Evolutionary conservation across 192 early-diverging fungal genomes (phyloP).

Genomic region (Lobosporangium transversale): DNA sequence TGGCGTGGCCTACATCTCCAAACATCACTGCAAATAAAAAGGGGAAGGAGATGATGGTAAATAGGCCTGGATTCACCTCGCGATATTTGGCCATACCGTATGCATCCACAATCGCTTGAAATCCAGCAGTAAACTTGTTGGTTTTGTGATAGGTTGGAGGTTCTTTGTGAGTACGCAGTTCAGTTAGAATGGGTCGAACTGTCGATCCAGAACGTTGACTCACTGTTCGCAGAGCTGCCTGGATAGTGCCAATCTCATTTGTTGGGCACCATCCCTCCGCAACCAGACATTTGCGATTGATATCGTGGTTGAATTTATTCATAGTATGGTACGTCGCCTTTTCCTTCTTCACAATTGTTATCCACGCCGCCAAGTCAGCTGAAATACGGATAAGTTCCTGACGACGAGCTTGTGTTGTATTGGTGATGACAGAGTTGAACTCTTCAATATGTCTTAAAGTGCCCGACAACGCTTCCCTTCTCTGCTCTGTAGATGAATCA

Average conservation of each 20-base stretch:
- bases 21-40: slow-evolving; percentile 99
- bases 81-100: slow-evolving; percentile 96
- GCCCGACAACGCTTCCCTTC: slow-evolving; percentile 81
- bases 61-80: slow-evolving; percentile 98
- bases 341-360: slow-evolving; percentile 91
- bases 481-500: slow-evolving; percentile 81
- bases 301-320: slow-evolving; percentile 95
- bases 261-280: slow-evolving; percentile 99
- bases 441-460: slow-evolving; percentile 90
- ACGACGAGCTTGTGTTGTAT: slow-evolving; percentile 82
- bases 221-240: slow-evolving; percentile 86
- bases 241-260: slow-evolving; percentile 80
- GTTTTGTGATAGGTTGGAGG: slow-evolving; percentile 95
- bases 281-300: slow-evolving; percentile 90
- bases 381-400: slow-evolving; percentile 87
- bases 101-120: slow-evolving; percentile 96
- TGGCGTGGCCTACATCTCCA: slow-evolving; percentile 97
- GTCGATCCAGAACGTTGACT: slow-evolving; percentile 76
- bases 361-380: slow-evolving; percentile 87
- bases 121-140: slow-evolving; percentile 95
- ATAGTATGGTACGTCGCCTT: slow-evolving; percentile 97
- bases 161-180: slow-evolving; percentile 82
- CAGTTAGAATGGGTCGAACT: slow-evolving; percentile 87
- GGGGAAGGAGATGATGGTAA: slow-evolving; percentile 96
- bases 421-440: slow-evolving; percentile 81